Base-by-base conservation (phyloP, 2,329 filamentous ascomycete species). In the Sclerotinia spermophila region DNA sequence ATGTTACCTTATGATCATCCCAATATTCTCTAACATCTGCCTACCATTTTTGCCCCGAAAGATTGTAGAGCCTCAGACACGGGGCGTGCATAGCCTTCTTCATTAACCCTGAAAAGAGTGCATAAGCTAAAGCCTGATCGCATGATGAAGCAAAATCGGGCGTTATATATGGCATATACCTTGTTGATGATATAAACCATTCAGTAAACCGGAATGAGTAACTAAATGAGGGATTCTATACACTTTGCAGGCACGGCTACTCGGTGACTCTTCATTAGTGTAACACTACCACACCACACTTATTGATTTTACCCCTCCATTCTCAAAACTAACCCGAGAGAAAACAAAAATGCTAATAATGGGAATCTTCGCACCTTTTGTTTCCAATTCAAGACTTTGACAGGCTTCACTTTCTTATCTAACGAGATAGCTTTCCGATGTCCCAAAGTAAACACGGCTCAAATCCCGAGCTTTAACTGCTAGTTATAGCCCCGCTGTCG, bases 101-200 rank as follows among this genome's bases (percentile, higher is more conserved):
- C 35, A 48, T 45, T 58, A 60, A 33, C 27, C 33, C 44, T 44
- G n/a, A 45, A 42, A 58, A 24, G 24, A 13, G 35, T 38, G 30
- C 60, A 65, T 48, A 38, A 65, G 48, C n/a, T 42, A 66, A 30
- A 69, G 68, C 59, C 59, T 66, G 51, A 56, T 69, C 40, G 68
- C 68, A 66, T 58, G 60, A 69, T 17, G 58, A 65, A 45, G 35
- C 44, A 3, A 58, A 69, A 19, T 7, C 24, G 68, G 60, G 51
- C 60, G 68, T 30, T 40, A 40, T 30, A 48, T 56, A 42, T 40
- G 19, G 60, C 24, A 69, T 19, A 17, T 58, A 58, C 30, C 68
- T 69, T 45, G 40, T 42, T 66, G 40, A 68, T 62, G 40, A 19
- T 15, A 48, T 10, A 5, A 30, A 48, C 11, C 19, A 40, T 58